Base-by-base conservation (phyloP, 169 alveolate species). In the Plasmodium coatneyi region DNA sequence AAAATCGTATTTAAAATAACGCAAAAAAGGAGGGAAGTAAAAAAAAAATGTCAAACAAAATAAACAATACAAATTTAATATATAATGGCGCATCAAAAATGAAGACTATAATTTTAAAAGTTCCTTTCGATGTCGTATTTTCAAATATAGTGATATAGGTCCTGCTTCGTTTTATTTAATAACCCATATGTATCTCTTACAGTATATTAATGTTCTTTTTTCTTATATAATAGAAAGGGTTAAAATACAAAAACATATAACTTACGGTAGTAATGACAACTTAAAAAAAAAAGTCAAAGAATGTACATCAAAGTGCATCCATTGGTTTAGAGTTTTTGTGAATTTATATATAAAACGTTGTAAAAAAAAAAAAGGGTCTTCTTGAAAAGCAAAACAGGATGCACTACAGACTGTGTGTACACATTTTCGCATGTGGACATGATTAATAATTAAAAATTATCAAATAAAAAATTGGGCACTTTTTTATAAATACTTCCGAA, bases 231-330 rank as follows among this genome's bases (percentile, higher is more conserved):
- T 30, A 12, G 54, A 19, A 56, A 39, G 49, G 19, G 39, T 81
- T 49, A 81, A 52, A 81, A 81, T 39, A 81, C 89, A 81, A 32
- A 81, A 83, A 83, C 80, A 83, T 71, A 83, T 83, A 70, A 70
- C 70, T 19, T 70, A 83, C 34, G 82, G 5, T 70, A 54, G 70
- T n/a, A 70, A 83, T 12, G 66, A 60, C 72, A 70, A 83, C 70
- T 66, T 71, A 71, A 81, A 81, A 54, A 79, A 39, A 34, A 28
- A 78, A 54, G 43, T 22, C 39, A 52, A 82, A 52, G 54, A 82
- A 16, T 25, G 71, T 52, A 82, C 36, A 82, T 34, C n/a, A 3
- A 66, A 54, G 22, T 41, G 32, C 34, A 81, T 54, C 54, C 76
- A 54, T 30, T 3, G 32, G 71, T 52, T 14, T 71, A 54, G 30